Conservation (phyloP, 371 early-diverging fungal genomes). For the Mucor piriformis region DNA sequence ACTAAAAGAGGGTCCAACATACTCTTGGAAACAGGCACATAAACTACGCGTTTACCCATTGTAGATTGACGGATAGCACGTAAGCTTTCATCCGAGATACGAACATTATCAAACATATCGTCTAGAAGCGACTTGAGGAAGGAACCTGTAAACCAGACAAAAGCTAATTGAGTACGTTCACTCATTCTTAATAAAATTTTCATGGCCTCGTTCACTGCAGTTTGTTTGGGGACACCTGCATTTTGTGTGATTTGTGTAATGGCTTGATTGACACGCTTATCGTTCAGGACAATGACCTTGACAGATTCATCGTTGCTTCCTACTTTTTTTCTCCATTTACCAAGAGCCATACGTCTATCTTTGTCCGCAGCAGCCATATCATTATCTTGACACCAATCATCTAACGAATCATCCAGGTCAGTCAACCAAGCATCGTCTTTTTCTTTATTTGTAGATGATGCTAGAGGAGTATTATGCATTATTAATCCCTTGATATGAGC, state of each 20-base stretch:
- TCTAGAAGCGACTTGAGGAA: constrained; percentile 45
- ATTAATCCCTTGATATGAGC: constrained; percentile 35
- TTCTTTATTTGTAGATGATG: constrained; percentile 4
- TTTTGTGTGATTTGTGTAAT: constrained; percentile 51
- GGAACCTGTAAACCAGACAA: constrained; percentile 52
- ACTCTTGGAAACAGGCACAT: constrained; percentile 48
- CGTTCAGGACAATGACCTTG: constrained; percentile 52
- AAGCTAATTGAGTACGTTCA: constrained; percentile 51
- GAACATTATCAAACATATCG: constrained; percentile 51
- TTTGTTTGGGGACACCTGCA: constrained; percentile 53
- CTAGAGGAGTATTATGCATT: constrained; percentile 14
- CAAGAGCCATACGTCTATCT: constrained; percentile 37
- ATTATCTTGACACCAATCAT: constrained; percentile 52
- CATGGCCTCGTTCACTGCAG: constrained; percentile 50
- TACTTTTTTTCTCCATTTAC: constrained; percentile 51
- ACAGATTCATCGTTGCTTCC: constrained; percentile 53
- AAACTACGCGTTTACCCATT: constrained; percentile 50
- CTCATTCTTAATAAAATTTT: constrained; percentile 53
- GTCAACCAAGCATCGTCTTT: constrained; percentile 50
- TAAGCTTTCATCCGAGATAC: constrained; percentile 42
- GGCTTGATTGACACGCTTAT: constrained; percentile 49
- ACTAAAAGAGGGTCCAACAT: constrained; percentile 47
- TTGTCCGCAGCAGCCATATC: constrained; percentile 30
- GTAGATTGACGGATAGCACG: constrained; percentile 43
- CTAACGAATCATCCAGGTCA: constrained; percentile 49